Conservation (phyloP, 2,329 filamentous ascomycete genomes). For the Aurifilum marmelostoma region DNA sequence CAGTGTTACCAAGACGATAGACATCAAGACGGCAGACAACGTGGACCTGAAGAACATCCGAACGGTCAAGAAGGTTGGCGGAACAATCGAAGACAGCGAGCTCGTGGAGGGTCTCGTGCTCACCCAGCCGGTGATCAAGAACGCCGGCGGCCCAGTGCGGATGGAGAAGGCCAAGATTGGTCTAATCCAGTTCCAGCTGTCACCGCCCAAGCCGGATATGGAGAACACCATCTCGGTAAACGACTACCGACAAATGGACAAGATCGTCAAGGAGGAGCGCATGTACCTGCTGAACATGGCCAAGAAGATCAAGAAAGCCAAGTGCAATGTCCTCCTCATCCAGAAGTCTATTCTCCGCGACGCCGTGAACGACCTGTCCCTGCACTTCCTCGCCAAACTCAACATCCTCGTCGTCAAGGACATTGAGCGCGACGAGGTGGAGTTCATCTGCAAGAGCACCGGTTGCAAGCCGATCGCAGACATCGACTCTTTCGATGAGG, state of each 20-base stretch:
- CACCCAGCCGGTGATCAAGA: conserved; percentile 91
- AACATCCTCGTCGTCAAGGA: conserved; percentile 97
- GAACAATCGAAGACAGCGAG: conserved; percentile 97
- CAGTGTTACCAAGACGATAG: conserved; percentile 92
- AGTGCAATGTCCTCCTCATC: conserved; percentile 97
- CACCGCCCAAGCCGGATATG: conserved; percentile 99
- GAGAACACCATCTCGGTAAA: conserved; percentile 99
- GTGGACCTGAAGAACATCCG: conserved; percentile 96
- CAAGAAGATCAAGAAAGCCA: conserved; percentile 99
- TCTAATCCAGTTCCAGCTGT: conserved; percentile 97
- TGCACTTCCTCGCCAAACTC: conserved; percentile 97
- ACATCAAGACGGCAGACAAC: conserved; percentile 92
- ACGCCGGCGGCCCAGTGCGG: conserved; percentile 82
- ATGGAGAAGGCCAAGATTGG: conserved; percentile 98
- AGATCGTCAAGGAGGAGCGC: conserved; percentile 98
- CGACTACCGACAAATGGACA: conserved; percentile 99
- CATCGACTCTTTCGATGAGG: conserved; percentile 97
- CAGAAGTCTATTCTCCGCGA: conserved; percentile 98
- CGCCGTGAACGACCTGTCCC: conserved; percentile 93
- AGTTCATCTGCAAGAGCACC: conserved; percentile 99
- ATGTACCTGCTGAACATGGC: conserved; percentile 98
- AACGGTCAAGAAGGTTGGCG: conserved; percentile 96
- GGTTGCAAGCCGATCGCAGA: conserved; percentile 99
- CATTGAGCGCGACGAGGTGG: conserved; percentile 96
- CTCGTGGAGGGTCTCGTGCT: conserved; percentile 93